phyloP scores from a whole-genome alignment of 2,329 filamentous ascomycete species.

The Nemania diffusa region DNA sequence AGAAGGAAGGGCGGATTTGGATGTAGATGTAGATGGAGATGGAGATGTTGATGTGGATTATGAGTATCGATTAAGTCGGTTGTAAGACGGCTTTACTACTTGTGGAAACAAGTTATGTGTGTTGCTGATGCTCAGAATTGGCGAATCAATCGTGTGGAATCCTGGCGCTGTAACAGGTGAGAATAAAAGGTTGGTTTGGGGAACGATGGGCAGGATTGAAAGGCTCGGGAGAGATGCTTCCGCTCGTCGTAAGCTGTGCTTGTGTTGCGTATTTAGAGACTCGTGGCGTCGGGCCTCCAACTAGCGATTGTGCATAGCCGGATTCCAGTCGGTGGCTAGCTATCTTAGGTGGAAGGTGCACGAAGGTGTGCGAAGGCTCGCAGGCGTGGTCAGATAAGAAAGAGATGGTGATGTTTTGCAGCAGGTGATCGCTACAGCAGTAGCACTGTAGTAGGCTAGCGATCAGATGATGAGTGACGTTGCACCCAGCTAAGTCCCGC shows the following conservation, averaged over 20 bases:
- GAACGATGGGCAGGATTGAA: slow-evolving; percentile 1
- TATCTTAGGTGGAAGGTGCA: slow-evolving; percentile 42
- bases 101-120: too few species aligned
- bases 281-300: neutral
- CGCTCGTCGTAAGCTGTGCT: neutral
- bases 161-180: neutral
- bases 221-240: neutral
- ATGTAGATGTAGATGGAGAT: neutral
- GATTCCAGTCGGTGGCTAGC: neutral
- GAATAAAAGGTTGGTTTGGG: slow-evolving; percentile 9
- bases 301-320: slow-evolving; percentile 11
- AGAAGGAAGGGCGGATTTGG: neutral
- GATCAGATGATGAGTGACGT: slow-evolving; percentile 29
- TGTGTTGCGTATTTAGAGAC: slow-evolving; percentile 7
- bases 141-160: slow-evolving; percentile 23
- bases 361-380: slow-evolving; percentile 39
- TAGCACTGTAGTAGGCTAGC: slow-evolving; percentile 4
- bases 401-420: slow-evolving; percentile 16
- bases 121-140: slow-evolving; percentile 14
- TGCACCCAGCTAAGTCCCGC: neutral
- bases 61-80: too few species aligned
- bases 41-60: neutral
- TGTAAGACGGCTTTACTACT: too few species aligned
- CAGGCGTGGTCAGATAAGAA: slow-evolving; percentile 26
- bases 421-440: neutral